A percentile compares a stretch with the other conserved stretches of the same genome.
Conservation (phyloP, 192 early-diverging fungal species). For the Mortierella hygrophila region DNA sequence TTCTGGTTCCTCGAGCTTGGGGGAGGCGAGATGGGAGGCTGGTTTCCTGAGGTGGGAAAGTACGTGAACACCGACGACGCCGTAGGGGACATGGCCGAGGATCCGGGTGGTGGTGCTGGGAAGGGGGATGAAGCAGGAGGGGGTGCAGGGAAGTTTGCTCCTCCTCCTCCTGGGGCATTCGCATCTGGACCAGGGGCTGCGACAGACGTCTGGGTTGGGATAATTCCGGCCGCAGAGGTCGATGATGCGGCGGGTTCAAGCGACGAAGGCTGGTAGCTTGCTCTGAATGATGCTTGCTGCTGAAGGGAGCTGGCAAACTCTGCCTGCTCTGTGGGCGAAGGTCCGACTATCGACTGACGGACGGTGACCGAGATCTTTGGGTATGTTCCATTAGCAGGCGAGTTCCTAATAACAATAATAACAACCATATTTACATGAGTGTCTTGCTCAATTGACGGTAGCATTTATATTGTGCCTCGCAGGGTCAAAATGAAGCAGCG, state of each 20-base stretch:
- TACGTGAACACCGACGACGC: slow-evolving; percentile 24
- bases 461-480: too few species aligned
- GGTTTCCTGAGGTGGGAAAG: slow-evolving; percentile 44
- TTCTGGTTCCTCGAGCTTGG: slow-evolving; percentile 23
- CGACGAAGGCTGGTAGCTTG: slow-evolving; percentile 35
- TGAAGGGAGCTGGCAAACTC: slow-evolving; percentile 14
- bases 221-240: not conserved
- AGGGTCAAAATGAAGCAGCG: not conserved
- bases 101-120: slow-evolving; percentile 38
- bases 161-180: not conserved
- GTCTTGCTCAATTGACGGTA: not conserved
- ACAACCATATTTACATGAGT: not conserved
- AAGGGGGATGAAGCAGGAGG: not conserved
- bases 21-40: slow-evolving; percentile 49
- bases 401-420: slow-evolving; percentile 8
- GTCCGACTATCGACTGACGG: slow-evolving; percentile 28
- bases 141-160: not conserved
- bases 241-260: not conserved
- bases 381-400: slow-evolving; percentile 28
- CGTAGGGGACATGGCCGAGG: slow-evolving; percentile 5
- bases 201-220: not conserved
- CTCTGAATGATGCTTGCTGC: slow-evolving; percentile 37
- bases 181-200: not conserved
- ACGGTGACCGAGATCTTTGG: slow-evolving; percentile 38
- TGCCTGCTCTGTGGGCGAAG: slow-evolving; percentile 15